These are phyloP conservation scores for Chenopodium formosanum DNA, from an alignment of 148 eudicot species.

Conservation along the genomic window DNA sequence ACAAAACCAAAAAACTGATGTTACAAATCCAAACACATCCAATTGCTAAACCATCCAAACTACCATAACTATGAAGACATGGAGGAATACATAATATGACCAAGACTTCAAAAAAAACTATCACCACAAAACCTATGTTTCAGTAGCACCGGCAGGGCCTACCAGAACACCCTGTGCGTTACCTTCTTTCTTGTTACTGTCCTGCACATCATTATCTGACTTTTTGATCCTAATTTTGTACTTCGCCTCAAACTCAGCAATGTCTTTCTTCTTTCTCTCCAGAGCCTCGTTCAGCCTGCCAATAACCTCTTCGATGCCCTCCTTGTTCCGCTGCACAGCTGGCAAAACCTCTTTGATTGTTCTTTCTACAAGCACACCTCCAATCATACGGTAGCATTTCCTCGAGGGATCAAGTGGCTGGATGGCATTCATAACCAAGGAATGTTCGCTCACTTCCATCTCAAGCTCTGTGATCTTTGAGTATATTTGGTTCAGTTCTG, in stretches of 20 bases:
- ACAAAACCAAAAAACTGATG: background rate
- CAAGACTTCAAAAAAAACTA: background rate
- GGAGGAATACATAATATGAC: background rate
- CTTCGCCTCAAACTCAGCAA: slow-evolving; percentile 73
- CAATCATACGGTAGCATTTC: slow-evolving; percentile 88
- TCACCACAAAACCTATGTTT: slow-evolving; percentile 25
- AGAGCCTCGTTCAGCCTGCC: slow-evolving; percentile 68
- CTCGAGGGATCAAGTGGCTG: slow-evolving; percentile 81
- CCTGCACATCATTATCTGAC: slow-evolving; percentile 58
- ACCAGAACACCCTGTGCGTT: slow-evolving; percentile 93
- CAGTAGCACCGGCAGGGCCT: slow-evolving; percentile 63
- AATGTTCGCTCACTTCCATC: slow-evolving; percentile 91
- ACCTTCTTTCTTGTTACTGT: slow-evolving; percentile 66
- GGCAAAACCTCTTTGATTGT: slow-evolving; percentile 88
- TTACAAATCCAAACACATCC: background rate
- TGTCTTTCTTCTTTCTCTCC: slow-evolving; percentile 81
- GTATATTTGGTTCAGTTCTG: slow-evolving; percentile 77
- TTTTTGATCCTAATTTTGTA: slow-evolving; percentile 79
- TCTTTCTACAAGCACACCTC: slow-evolving; percentile 91
- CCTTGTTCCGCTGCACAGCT: slow-evolving; percentile 82
- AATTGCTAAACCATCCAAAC: background rate
- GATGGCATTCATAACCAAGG: slow-evolving; percentile 82
- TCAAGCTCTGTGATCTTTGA: slow-evolving; percentile 93
- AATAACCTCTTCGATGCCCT: slow-evolving; percentile 85
- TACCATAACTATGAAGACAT: background rate